Base-by-base conservation (phyloP, 768 basidiomycete genomes). In the Mycena metata region DNA sequence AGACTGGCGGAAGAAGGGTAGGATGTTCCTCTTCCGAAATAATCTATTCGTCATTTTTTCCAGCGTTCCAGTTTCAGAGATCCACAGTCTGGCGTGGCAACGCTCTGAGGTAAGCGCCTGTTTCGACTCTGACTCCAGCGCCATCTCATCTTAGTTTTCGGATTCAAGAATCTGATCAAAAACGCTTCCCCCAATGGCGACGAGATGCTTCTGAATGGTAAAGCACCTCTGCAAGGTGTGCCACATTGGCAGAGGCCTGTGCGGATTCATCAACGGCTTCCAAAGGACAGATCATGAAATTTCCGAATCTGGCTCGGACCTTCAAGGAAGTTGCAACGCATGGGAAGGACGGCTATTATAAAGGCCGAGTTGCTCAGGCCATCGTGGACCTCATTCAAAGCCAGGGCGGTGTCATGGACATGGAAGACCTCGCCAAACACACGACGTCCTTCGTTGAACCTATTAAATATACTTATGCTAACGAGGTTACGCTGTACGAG, bases 281-380 rank as follows among this genome's bases (percentile, higher is more conserved):
- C 39, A 15, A 10, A 39, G 97, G 97, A 12, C 89, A 99, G 77
- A 85, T 96, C 72, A 88, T 95, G 81, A 88, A 84, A 67, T 84
- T 96, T 36, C 91, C 96, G 0, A 91, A 90, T 73, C 86, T 99
- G 11, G 97, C 93, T 0, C 80, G 84, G 74, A 97, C 96, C 0
- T 96, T 98, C 82, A 88, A 90, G 55, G 86, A 88, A 52, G 83
- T 98, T 11, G 94, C 89, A 0, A 85, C 88, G 69, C 81, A 95
- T 16, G 97, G 97, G 3, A 96, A 92, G 74, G 90, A 92, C 64
- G 98, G 97, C 0, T 99, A 95, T 79, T 99, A 99, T 81, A 95
- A 91, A 76, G 98, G 98, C 2, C 84, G 93, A 17, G 79, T 99
- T 17, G 98, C 98, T 0, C 84, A 96, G 77, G 94, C 93, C 4